Evolutionary conservation across 2,329 filamentous ascomycete genomes (phyloP), one percentile per base, ranked within the genome.

Genomic region (Celoporthe dispersa): DNA sequence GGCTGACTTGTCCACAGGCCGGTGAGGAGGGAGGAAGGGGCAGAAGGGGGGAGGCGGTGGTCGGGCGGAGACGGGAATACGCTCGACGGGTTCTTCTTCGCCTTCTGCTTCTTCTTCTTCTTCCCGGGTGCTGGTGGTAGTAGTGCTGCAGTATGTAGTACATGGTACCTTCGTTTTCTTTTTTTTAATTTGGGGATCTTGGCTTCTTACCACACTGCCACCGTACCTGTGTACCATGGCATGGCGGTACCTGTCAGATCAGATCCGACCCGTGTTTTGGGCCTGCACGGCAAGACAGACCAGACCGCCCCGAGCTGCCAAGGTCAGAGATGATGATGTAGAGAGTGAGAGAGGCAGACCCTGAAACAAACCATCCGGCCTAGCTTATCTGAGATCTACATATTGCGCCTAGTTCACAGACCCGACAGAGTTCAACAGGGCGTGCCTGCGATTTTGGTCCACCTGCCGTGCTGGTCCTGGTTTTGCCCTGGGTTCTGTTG

Each of bases 321-420:
- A 48, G 51, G 37, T 51, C 33, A 64, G 62, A 14, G 19, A 3
- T 48, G 44, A n/a, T n/a, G 0, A 9, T 16, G 1, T 11, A 19
- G 39, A 57, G 14, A 55, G 25, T 6, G n/a, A 31, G 9, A 1
- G 3, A 12, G n/a, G 22, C 62, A 51, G 39, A 48, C 19, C 28
- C 62, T 64, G 62, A 64, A 64, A 64, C 62, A 35, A 64, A 44
- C 14, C 57, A 60, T 11, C 1, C 33, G 33, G 31, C 57, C n/a
- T 60, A 19, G 57, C 57, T 60, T 37, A 60, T 60, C 33, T 60
- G 57, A 37, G 57, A 60, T 60, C 57, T 60, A 11, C 57, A 33
- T 28, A 5, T 16, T 19, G 19, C 53, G 14, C 6, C 7, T 16
- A 28, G n/a, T 25, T 16, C 1, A 31, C 14, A 31, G 6, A 19